Percentiles rank a stretch among this genome's conserved stretches.
These are phyloP conservation scores for Nemania sp. DNA, from an alignment of 2,329 filamentous ascomycete species.

Conservation along the genomic window DNA sequence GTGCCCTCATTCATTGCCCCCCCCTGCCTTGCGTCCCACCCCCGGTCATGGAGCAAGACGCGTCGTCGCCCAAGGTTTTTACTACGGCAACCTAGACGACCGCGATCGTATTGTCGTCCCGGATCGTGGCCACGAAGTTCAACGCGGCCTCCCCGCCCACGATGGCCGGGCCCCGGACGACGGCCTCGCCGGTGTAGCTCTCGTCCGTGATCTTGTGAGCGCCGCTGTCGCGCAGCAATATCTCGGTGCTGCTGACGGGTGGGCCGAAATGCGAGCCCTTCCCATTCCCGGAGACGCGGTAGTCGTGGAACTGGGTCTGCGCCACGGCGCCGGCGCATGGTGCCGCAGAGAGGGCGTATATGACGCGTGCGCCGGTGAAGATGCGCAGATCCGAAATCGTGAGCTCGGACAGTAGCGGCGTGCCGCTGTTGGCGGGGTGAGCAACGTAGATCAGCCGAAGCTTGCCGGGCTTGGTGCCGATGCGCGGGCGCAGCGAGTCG, in stretches of 20 bases:
- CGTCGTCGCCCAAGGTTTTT: not conserved
- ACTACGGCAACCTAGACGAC: constrained; percentile 43
- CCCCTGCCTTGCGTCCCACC: not conserved
- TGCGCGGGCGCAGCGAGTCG: constrained; percentile 59
- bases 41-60: not conserved
- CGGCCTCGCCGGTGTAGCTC: constrained; percentile 67
- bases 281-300: constrained; percentile 60
- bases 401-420: constrained; percentile 67
- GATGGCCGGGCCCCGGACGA: constrained; percentile 74
- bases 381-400: constrained; percentile 81
- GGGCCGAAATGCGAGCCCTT: constrained; percentile 74
- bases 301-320: constrained; percentile 88
- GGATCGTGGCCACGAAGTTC: constrained; percentile 66
- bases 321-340: constrained; percentile 87
- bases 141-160: constrained; percentile 66
- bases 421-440: constrained; percentile 59
- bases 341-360: constrained; percentile 83
- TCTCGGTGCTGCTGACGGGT: constrained; percentile 78
- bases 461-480: constrained; percentile 70
- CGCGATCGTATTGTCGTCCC: constrained; percentile 74
- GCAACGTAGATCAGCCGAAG: constrained; percentile 81
- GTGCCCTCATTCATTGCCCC: not conserved
- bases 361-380: constrained; percentile 76
- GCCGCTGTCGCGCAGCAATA: constrained; percentile 69
- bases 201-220: constrained; percentile 67